Evolutionary conservation across 176 grass and related monocot species (phyloP), one percentile per base, ranked within the genome.

Genomic region (Tuctoria greenei): DNA sequence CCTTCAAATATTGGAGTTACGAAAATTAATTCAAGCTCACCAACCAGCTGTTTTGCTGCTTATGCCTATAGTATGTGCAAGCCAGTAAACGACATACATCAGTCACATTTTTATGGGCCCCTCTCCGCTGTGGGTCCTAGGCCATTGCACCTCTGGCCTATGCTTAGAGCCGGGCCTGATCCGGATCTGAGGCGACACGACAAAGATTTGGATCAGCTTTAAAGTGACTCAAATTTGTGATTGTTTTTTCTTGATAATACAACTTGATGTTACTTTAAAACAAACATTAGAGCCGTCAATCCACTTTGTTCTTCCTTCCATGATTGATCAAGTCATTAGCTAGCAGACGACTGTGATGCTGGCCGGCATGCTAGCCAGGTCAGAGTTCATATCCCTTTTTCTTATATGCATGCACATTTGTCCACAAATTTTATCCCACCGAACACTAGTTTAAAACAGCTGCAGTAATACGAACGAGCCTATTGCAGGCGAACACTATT

Each of bases 171-270:
- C n/a, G n/a, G n/a, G n/a, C n/a, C 34, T 35, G 14, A 77, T 77
- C 49, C 61, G 18, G 34, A 58, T 57, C 25, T 45, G 38, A 82
- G 77, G 52, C 52, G 77, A 60, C 79, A 11, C 24, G 51, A 23
- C 36, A 52, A 21, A 54, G 68, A 54, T 64, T 34, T 59, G 18
- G 50, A 55, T 41, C n/a, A 42, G 70, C 69, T 45, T 6, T 69
- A 47, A 50, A 61, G 41, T 76, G 36, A 38, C 42, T 49, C 63
- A 8, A 61, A 83, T 36, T 51, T 63, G 81, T 71, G 73, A 45
- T 28, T 12, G 15, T 49, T 17, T 73, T 27, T 8, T 21, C 73
- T 37, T 13, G 55, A 21, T 65, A 65, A 64, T 83, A 72, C 64
- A 50, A 61, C 31, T 51, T 23, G 72, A 51, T 14, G 46, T 54